Percentiles rank a stretch among this genome's conserved stretches.
phyloP scores from a whole-genome alignment of 2,329 filamentous ascomycete genomes.

The Aspergillus quadricinctus region DNA sequence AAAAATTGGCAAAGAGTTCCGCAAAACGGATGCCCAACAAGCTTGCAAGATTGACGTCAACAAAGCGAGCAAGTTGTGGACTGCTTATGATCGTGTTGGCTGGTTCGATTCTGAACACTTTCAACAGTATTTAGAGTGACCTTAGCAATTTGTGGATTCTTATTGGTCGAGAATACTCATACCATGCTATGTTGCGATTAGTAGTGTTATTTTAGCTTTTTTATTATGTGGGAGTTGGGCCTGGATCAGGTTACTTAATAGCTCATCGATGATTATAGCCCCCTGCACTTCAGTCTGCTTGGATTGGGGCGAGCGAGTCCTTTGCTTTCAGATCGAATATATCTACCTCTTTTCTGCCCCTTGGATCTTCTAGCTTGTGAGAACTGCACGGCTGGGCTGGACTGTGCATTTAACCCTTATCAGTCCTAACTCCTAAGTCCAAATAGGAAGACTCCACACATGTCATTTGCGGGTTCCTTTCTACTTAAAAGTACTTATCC shows the following conservation, averaged over 20 bases:
- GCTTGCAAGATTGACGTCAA: constrained; percentile 99
- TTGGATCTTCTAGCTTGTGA: neutral
- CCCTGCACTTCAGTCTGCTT: neutral
- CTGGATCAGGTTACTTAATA: neutral
- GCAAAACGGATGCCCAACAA: constrained; percentile 92
- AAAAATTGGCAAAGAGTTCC: constrained; percentile 72
- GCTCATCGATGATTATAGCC: neutral
- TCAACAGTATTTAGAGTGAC: constrained; percentile 36
- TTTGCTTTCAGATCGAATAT: neutral
- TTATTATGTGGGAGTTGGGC: neutral
- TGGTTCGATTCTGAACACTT: constrained; percentile 65
- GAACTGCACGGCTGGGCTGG: neutral
- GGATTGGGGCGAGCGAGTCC: neutral
- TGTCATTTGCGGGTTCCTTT: neutral
- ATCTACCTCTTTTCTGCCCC: neutral
- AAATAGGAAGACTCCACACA: neutral
- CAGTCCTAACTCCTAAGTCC: neutral
- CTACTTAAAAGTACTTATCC: neutral
- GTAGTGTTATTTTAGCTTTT: neutral
- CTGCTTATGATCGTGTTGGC: constrained; percentile 78
- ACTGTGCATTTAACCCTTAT: neutral
- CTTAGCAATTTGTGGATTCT: neutral
- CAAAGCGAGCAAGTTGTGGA: constrained; percentile 91
- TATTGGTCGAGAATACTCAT: neutral
- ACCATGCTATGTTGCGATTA: neutral